These are phyloP conservation scores for Aaosphaeria arxii DNA, from an alignment of 2,329 filamentous ascomycete genomes.

Conservation along the genomic window DNA sequence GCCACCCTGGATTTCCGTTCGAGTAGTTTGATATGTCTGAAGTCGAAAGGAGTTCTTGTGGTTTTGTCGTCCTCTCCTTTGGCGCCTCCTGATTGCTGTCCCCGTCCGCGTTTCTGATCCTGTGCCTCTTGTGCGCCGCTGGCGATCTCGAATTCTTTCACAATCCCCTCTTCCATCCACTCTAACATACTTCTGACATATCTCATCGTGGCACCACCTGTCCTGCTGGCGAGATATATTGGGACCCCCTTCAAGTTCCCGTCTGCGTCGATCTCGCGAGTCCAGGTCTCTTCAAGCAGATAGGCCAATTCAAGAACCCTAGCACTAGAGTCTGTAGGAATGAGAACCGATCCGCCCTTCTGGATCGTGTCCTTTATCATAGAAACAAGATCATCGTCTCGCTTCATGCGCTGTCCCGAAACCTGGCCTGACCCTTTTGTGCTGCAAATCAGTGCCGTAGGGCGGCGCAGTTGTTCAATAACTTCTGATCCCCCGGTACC, in stretches of 20 bases:
- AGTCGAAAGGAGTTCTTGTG: constrained; percentile 76
- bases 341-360: constrained; percentile 84
- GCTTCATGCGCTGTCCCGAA: constrained; percentile 69
- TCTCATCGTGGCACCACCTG: constrained; percentile 82
- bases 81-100: constrained; percentile 39
- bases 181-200: constrained; percentile 95
- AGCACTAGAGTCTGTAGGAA: constrained; percentile 94
- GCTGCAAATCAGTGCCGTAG: constrained; percentile 91
- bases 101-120: constrained; percentile 24
- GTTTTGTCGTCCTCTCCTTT: constrained; percentile 47
- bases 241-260: constrained; percentile 50
- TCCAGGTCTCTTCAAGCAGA: constrained; percentile 88
- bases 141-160: constrained; percentile 80
- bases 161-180: constrained; percentile 97
- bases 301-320: constrained; percentile 89
- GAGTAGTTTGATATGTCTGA: constrained; percentile 77
- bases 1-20: constrained; percentile 80
- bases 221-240: constrained; percentile 82
- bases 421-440: constrained; percentile 74
- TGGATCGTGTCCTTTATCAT: constrained; percentile 76
- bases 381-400: constrained; percentile 81
- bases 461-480: constrained; percentile 88
- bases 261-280: constrained; percentile 31
- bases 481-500: constrained; percentile 83
- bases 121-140: constrained; percentile 35